Conservation (phyloP, 768 basidiomycete species). For the Dioszegia aurantiaca region DNA sequence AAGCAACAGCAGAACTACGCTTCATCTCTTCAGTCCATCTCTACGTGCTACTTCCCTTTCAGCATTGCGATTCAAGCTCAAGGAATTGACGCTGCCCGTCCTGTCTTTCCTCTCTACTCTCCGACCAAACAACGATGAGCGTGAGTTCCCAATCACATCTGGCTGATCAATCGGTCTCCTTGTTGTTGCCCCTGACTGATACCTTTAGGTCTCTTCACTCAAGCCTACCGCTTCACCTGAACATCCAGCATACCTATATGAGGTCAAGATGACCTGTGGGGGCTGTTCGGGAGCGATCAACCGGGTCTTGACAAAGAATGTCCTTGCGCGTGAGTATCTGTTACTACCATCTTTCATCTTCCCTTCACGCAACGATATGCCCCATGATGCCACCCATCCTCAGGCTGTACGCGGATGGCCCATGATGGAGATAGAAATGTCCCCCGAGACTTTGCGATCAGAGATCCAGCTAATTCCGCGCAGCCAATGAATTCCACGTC, state of each 20-base stretch:
- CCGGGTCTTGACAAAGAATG: constrained; percentile 47
- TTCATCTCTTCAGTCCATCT: too few species aligned
- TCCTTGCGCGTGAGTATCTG: constrained; percentile 45
- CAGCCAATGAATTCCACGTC: constrained; percentile 48
- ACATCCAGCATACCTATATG: constrained; percentile 46
- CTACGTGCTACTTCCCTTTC: too few species aligned
- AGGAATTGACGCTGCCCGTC: too few species aligned
- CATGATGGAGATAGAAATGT: too few species aligned
- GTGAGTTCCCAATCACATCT: neutral
- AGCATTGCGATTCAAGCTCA: too few species aligned
- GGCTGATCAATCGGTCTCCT: neutral
- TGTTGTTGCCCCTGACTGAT: neutral
- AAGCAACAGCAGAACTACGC: too few species aligned
- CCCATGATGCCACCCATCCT: too few species aligned
- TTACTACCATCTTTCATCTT: constrained; percentile 5
- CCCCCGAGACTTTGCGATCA: too few species aligned
- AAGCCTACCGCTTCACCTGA: constrained; percentile 5
- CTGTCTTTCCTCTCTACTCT: too few species aligned
- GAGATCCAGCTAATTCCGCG: neutral
- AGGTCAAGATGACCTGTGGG: constrained; percentile 52
- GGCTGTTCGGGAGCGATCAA: constrained; percentile 52
- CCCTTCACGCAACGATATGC: neutral
- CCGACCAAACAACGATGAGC: too few species aligned
- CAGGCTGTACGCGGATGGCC: too few species aligned
- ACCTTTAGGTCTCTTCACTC: neutral